Base-by-base conservation (phyloP, 2,329 filamentous ascomycete genomes). In the Cladophialophora yegresii region DNA sequence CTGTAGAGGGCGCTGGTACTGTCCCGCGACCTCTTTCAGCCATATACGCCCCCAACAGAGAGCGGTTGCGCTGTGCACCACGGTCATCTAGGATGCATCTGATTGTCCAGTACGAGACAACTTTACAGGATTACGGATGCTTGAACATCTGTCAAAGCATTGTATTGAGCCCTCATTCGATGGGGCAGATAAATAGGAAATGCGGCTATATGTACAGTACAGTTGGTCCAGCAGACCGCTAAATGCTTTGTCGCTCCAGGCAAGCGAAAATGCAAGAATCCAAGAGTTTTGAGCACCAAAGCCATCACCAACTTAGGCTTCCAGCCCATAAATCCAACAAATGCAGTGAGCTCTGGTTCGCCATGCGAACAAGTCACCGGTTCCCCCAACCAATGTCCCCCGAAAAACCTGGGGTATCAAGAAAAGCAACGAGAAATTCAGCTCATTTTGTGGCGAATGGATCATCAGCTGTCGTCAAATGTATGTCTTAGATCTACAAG, bases 141-240 rank as follows among this genome's bases (percentile, higher is more conserved):
- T 53, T 51, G 7, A 32, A 53, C 57, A 13, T 47, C 30, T 28
- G 47, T 54, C 13, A 54, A 50, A 53, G 26, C 10, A 43, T 43
- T 54, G 50, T 55, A 45, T 61, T 50, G 8, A 33, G 43, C 50
- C 30, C 50, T 30, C 33, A 55, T 61, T 61, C 43, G 16, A 55
- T 56, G 32, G 36, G 36, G 47, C 53, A 56, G 53, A 58, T 43
- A 45, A 63, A 50, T 51, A 59, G 32, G 50, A 59, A 53, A 59
- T 51, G 57, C 28, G 30, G 55, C 33, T 68, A 68, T 66, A 68
- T 68, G 64, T 68, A 68, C 66, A 68, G 66, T 68, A 68, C 66
- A 68, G 66, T 68, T 62, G 61, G 56, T 68, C 66, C 66, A 66
- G 61, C 66, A 45, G 30, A 61, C 30, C 26, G 54, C 56, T 26